Conservation (phyloP, 306 rosid species). For the Ochetophila trinervis region DNA sequence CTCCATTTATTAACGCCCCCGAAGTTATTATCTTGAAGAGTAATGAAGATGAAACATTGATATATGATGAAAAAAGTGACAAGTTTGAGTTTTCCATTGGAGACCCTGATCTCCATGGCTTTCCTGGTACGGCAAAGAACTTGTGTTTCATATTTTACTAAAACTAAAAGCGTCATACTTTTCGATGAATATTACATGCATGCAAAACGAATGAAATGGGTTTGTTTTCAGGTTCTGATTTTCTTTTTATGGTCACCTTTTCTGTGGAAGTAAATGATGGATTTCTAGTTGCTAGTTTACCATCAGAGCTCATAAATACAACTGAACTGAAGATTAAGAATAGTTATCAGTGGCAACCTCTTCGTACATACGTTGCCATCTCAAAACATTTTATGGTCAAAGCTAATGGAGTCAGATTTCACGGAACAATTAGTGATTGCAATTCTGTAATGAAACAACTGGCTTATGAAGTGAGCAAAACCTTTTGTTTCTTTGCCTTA, state of each 20-base stretch:
- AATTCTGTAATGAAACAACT: conserved; percentile 64
- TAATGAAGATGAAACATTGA: conserved; percentile 46
- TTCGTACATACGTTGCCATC: conserved; percentile 79
- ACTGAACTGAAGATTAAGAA: conserved; percentile 58
- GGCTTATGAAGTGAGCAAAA: conserved; percentile 41
- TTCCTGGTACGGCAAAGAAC: conserved; percentile 46
- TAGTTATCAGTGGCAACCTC: conserved; percentile 68
- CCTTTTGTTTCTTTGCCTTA: conserved; percentile 7
- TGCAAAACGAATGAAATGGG: not conserved
- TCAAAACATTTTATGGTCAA: conserved; percentile 68
- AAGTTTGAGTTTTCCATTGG: conserved; percentile 66
- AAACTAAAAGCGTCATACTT: no score
- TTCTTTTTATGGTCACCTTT: conserved; percentile 47
- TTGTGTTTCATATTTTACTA: not conserved
- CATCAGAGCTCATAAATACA: conserved; percentile 59
- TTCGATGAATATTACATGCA: no score
- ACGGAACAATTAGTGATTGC: conserved; percentile 64
- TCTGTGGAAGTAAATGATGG: conserved; percentile 81
- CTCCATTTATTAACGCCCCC: conserved; percentile 68
- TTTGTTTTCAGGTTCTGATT: conserved; percentile 42
- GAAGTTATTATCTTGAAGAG: conserved; percentile 56
- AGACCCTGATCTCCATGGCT: conserved; percentile 69
- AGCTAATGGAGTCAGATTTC: conserved; percentile 76
- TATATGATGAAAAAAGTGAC: conserved; percentile 61
- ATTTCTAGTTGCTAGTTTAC: conserved; percentile 56